Evolutionary conservation across 169 alveolate species (phyloP).

Genomic region (Plasmodium gonderi): DNA sequence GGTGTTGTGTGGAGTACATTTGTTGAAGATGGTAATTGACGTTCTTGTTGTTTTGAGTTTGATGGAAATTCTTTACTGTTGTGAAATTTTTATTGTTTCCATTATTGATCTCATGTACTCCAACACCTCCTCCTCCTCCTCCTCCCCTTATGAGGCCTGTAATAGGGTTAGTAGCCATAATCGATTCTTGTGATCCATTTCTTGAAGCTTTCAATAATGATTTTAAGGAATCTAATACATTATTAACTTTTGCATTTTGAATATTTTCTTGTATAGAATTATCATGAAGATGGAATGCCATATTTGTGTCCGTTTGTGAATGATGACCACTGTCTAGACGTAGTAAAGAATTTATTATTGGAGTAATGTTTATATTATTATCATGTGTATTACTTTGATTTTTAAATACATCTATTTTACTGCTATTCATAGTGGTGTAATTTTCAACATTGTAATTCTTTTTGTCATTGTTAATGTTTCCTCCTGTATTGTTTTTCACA

Average conservation of each 20-base stretch:
- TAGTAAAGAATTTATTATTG: slow-evolving; percentile 43
- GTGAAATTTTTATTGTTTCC: neutral
- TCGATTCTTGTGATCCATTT: neutral
- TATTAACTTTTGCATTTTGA: slow-evolving; percentile 64
- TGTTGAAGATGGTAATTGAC: slow-evolving; percentile 28
- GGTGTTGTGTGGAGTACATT: neutral
- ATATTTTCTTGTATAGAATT: slow-evolving; percentile 33
- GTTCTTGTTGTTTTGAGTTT: slow-evolving; percentile 12
- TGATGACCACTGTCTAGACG: slow-evolving; percentile 34
- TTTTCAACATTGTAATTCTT: neutral
- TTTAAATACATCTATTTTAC: neutral
- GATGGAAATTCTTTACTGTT: neutral
- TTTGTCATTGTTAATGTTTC: neutral
- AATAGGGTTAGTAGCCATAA: neutral
- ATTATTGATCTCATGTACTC: neutral
- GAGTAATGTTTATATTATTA: slow-evolving; percentile 59
- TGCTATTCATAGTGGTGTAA: neutral
- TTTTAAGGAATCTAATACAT: slow-evolving; percentile 59
- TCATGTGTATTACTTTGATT: neutral
- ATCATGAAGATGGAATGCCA: neutral
- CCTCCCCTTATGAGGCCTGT: neutral
- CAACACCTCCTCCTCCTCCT: neutral
- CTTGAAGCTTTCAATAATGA: slow-evolving; percentile 52
- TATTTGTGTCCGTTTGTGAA: neutral
- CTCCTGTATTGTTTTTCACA: neutral